Evolutionary conservation across 1,284 basidiomycete genomes (phyloP), one percentile per base, ranked within the genome.

Genomic region (Trichosporon asahii): DNA sequence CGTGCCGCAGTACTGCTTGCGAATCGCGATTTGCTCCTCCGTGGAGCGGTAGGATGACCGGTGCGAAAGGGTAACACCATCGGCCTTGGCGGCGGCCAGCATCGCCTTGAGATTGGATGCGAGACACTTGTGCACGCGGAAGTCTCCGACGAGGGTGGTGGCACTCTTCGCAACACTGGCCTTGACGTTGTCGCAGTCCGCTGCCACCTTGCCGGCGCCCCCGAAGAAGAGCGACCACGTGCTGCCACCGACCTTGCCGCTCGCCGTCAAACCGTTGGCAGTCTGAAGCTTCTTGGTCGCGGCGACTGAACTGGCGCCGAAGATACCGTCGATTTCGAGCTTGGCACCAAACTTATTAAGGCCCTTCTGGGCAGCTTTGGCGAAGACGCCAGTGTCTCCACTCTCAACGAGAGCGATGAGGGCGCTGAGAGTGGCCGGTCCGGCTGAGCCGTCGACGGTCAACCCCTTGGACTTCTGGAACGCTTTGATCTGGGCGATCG

Each of bases 101-200:
- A 69, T 49, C 7, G 21, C 8, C 7, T n/a, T 25, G 31, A 69
- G 2, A 7, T 8, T 14, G 23, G 40, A 12, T 12, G 57, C 65
- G 31, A 61, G 15, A 23, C 68, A 69, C 57, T 35, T 66, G 68
- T 69, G 27, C 8, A 69, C 68, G 31, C 68, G 68, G 23, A 69
- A 66, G 29, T 21, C 27, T 8, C 29, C 53, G 5, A 88, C 88
- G 3, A 89, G 88, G 31, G 89, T 79, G 53, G 95, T 92, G 69
- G 78, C 76, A 46, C 64, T 46, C 66, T 78, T 67, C 25, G 77
- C 55, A 27, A 81, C 85, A 21, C 83, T 77, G 18, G 23, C 9
- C 23, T 44, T 66, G 65, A 66, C 49, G 21, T 14, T 3, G 65
- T 55, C 57, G 29, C 57, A 61, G 29, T 61, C n/a, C 14, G 57